A percentile compares a stretch with the other conserved stretches of the same genome.
phyloP scores from a whole-genome alignment of 2,329 filamentous ascomycete species.

The Pseudogymnoascus verrucosus region DNA sequence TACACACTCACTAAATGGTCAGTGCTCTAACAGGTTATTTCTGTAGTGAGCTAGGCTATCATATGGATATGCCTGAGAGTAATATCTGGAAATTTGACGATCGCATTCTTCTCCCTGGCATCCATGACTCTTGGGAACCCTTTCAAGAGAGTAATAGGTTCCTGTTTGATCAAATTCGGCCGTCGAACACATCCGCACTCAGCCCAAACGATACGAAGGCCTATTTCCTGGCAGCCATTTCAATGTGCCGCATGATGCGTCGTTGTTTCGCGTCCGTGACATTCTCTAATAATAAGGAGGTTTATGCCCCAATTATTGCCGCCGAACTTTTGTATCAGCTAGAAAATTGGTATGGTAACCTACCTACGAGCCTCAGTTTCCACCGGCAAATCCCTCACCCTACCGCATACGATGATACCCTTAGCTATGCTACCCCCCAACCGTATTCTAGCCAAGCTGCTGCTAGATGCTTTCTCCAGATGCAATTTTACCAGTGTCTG shows the following conservation, averaged over 20 bases:
- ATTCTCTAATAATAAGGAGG: slow-evolving; percentile 16
- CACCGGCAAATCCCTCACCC: background rate
- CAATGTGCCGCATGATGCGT: slow-evolving; percentile 29
- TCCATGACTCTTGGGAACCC: slow-evolving; percentile 21
- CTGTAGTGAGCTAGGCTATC: slow-evolving; percentile 21
- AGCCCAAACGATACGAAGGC: slow-evolving; percentile 12
- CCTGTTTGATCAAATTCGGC: background rate
- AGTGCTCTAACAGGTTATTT: background rate
- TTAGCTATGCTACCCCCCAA: background rate
- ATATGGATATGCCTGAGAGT: slow-evolving; percentile 25
- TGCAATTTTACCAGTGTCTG: slow-evolving; percentile 26
- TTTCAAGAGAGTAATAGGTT: slow-evolving; percentile 11
- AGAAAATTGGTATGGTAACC: slow-evolving; percentile 28
- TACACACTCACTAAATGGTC: background rate
- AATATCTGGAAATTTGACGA: slow-evolving; percentile 25
- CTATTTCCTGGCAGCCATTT: slow-evolving; percentile 29
- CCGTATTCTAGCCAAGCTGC: slow-evolving; percentile 7
- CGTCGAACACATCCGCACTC: background rate
- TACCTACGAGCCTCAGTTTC: background rate
- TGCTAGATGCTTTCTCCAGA: slow-evolving; percentile 15
- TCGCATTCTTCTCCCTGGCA: slow-evolving; percentile 21
- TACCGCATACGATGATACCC: background rate
- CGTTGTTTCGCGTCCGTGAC: slow-evolving; percentile 25
- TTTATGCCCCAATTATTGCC: slow-evolving; percentile 25
- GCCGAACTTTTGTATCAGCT: slow-evolving; percentile 29